Percentiles rank a stretch among this genome's conserved stretches.
phyloP scores from a whole-genome alignment of 805 yeast genomes.

The Hanseniaspora singularis region DNA sequence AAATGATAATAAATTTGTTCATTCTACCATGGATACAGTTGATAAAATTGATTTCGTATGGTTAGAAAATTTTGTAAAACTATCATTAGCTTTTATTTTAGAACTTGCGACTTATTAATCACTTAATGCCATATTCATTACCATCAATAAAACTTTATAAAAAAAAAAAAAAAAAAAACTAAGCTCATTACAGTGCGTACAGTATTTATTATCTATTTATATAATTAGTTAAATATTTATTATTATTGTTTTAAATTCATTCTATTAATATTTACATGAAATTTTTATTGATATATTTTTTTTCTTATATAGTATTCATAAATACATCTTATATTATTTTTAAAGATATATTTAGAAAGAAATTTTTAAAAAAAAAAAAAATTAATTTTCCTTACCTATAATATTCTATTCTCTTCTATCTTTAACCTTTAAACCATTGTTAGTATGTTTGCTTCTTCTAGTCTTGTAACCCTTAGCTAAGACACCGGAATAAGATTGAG shows the following conservation, averaged over 20 bases:
- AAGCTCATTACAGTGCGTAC: too few relatives aligned
- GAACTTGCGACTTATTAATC: slow-evolving; percentile 51
- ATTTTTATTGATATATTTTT: too few relatives aligned
- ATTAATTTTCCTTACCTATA: slow-evolving; percentile 43
- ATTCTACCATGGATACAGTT: slow-evolving; percentile 65
- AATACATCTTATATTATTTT: too few relatives aligned
- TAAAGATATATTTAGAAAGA: background rate
- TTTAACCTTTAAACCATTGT: slow-evolving; percentile 62
- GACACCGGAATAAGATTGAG: slow-evolving; percentile 95
- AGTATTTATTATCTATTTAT: too few relatives aligned
- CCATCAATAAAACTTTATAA: too few relatives aligned
- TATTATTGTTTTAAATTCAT: too few relatives aligned
- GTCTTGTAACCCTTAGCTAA: slow-evolving; percentile 89
- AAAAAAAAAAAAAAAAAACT: too few relatives aligned
- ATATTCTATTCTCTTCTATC: slow-evolving; percentile 54
- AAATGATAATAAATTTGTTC: slow-evolving; percentile 57
- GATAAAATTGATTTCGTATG: slow-evolving; percentile 70
- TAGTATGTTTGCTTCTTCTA: slow-evolving; percentile 75
- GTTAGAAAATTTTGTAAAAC: slow-evolving; percentile 65
- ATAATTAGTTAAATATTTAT: too few relatives aligned
- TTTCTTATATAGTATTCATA: too few relatives aligned
- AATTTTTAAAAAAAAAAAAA: too few relatives aligned
- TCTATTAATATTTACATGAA: too few relatives aligned
- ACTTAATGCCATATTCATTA: too few relatives aligned
- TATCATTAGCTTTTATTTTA: slow-evolving; percentile 58